Evolutionary conservation across 805 yeast genomes (phyloP).

Genomic region (Kregervanrija delftensis): DNA sequence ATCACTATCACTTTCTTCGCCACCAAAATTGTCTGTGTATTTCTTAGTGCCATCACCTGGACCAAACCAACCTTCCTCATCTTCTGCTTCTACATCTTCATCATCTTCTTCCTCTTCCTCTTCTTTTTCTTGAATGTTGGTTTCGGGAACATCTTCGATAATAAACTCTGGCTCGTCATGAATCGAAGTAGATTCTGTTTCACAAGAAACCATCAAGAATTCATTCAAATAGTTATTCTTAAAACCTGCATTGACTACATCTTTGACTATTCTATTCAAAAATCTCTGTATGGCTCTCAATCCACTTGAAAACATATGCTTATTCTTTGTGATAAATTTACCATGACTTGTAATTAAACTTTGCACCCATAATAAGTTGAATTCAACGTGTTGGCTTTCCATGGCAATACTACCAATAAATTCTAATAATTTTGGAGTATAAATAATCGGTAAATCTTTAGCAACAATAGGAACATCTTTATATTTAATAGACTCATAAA

Average conservation of each 20-base stretch:
- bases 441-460: constrained; percentile 68
- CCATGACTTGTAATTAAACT: constrained; percentile 70
- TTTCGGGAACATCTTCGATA: constrained; percentile 19
- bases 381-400: constrained; percentile 80
- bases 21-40: constrained; percentile 27
- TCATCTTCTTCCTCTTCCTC: constrained; percentile 26
- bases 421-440: constrained; percentile 56
- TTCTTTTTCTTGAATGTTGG: constrained; percentile 21
- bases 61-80: constrained; percentile 29
- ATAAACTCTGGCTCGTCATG: constrained; percentile 21
- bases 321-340: constrained; percentile 54
- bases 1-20: constrained; percentile 30
- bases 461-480: constrained; percentile 63
- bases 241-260: constrained; percentile 48
- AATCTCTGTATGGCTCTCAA: constrained; percentile 71
- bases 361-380: constrained; percentile 75
- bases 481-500: constrained; percentile 68
- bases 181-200: not conserved
- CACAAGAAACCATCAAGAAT: constrained; percentile 35
- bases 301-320: constrained; percentile 55
- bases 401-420: constrained; percentile 64
- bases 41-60: constrained; percentile 23
- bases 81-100: constrained; percentile 28
- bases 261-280: constrained; percentile 66
- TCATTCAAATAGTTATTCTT: constrained; percentile 48